phyloP scores from a whole-genome alignment of 1,284 basidiomycete genomes.

The Naganishia sp. region DNA sequence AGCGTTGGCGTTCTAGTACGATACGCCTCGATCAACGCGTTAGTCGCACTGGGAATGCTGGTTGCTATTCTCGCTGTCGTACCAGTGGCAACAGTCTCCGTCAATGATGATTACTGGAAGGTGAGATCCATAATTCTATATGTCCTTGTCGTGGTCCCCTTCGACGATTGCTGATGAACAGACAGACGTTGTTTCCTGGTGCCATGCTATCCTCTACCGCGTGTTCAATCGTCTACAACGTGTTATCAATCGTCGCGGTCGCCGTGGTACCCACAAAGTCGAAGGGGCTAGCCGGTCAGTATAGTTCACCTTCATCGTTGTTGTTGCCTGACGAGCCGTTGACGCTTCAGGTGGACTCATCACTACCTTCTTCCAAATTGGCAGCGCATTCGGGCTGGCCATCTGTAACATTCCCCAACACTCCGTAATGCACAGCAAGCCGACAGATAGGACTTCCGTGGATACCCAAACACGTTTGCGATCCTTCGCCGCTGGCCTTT shows the following conservation, averaged over 20 bases:
- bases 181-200: neutral
- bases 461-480: neutral
- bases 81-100: neutral
- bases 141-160: too few relatives aligned
- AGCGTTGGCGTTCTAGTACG: neutral
- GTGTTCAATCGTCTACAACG: conserved; percentile 11
- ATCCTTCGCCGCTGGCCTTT: conserved; percentile 2
- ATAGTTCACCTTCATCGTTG: neutral
- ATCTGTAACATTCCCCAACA: conserved; percentile 14
- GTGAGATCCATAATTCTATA: neutral
- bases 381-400: neutral
- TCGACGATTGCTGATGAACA: too few relatives aligned
- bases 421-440: neutral
- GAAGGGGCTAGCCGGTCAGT: conserved; percentile 9
- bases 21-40: neutral
- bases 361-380: conserved; percentile 12
- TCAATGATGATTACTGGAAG: neutral
- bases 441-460: too few relatives aligned
- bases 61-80: neutral
- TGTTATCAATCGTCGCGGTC: neutral
- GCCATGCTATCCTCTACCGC: neutral
- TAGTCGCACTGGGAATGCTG: neutral
- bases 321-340: neutral
- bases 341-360: conserved; percentile 1
- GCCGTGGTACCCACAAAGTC: neutral